phyloP scores from a whole-genome alignment of 1,284 basidiomycete genomes.

The Mycena sp. region DNA sequence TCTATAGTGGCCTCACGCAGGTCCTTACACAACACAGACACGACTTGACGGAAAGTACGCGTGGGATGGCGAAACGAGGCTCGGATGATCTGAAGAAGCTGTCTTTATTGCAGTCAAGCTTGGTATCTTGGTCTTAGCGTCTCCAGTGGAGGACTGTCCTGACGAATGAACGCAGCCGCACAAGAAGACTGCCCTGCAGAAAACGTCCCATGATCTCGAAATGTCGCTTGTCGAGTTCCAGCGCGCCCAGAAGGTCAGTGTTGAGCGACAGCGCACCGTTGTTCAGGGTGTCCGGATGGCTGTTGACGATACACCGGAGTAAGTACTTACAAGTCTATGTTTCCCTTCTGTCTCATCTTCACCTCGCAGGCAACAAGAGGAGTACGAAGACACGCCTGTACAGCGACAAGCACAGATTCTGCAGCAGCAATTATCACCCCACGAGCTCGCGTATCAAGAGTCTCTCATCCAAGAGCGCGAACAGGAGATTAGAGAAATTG shows the following conservation, averaged over 20 bases:
- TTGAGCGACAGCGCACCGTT: constrained; percentile 85
- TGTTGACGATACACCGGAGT: constrained; percentile 53
- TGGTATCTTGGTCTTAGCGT: constrained; percentile 55
- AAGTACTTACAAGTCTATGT: neutral
- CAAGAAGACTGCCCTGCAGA: constrained; percentile 83
- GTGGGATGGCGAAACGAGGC: constrained; percentile 93
- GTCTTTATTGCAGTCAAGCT: constrained; percentile 69
- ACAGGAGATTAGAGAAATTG: constrained; percentile 95
- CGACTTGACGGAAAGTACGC: constrained; percentile 93
- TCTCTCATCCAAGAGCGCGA: constrained; percentile 96
- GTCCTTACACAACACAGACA: constrained; percentile 53
- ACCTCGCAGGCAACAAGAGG: constrained; percentile 1
- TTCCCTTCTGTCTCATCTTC: constrained; percentile 36
- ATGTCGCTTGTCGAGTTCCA: constrained; percentile 91
- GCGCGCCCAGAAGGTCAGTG: constrained; percentile 88
- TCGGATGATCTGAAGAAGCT: constrained; percentile 93
- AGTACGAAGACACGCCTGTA: constrained; percentile 43
- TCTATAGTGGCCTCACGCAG: neutral
- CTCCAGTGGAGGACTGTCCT: constrained; percentile 6
- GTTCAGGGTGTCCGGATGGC: constrained; percentile 85
- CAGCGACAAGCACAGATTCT: constrained; percentile 78
- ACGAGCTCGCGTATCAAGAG: constrained; percentile 97
- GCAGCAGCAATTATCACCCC: constrained; percentile 81
- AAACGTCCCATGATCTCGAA: constrained; percentile 95
- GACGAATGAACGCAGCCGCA: constrained; percentile 59